Evolutionary conservation across 164 flowering plant species (phyloP), one percentile per base, ranked within the genome.

Genomic region (Houttuynia cordata): DNA sequence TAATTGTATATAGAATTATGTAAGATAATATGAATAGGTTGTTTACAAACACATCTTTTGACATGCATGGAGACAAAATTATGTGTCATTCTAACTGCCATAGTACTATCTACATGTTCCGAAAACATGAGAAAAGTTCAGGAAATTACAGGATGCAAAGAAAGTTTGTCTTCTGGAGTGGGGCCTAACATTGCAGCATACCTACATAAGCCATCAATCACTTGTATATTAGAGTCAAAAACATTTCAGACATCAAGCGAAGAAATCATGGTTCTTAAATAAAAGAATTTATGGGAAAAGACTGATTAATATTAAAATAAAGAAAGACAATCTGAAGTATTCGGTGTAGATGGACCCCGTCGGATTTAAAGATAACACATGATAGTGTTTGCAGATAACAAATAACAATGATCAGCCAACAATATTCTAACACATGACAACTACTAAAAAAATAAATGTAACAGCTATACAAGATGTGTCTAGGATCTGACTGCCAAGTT

Each of bases 141-240:
- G 39, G 10, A 65, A 22, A 41, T 82, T 85, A 93, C 97, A 55
- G 96, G 96, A 41, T 73, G 80, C 75, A 85, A 62, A 58, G 70
- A 59, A 67, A 82, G 75, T 73, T 68, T 80, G 60, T 85, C 80
- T 14, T 71, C 64, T 65, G 74, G 74, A 67, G 94, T 82, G 54
- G 96, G 72, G 53, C 99, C 97, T 70, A 79, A 67, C 20, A 93
- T 80, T 57, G 94, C 94, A 19, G 98, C 86, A 79, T 92, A 92
- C 78, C 98, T 92, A 82, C 69, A 67, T 50, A 65, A 62, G 24
- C 22, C 56, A 57, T 25, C 34, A 54, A 40, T 53, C 24, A 39
- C 0, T 13, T 23, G 9, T 12, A 20, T 18, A 53, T 20, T 18
- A n/a, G 18, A 23, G 18, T 20, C 3, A 45, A 14, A 12, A 45